Conservation (phyloP, 768 basidiomycete genomes). For the Lentinula lateritia region DNA sequence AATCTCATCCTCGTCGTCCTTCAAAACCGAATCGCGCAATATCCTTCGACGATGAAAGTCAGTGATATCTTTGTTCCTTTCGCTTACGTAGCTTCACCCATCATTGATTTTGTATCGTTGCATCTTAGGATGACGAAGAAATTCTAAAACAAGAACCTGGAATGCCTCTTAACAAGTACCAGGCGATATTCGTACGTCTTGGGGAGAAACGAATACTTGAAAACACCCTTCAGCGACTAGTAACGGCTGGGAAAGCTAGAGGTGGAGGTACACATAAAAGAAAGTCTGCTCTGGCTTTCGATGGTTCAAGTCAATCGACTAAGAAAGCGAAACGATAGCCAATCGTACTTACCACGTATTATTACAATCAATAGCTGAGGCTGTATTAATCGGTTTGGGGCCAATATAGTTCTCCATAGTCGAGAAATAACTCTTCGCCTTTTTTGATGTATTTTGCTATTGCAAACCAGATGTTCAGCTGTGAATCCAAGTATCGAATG, state of each 20-base stretch:
- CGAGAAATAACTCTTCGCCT: conserved; percentile 15
- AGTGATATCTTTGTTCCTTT: conserved; percentile 12
- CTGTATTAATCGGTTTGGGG: neutral
- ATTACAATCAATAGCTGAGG: neutral
- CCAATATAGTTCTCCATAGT: conserved; percentile 18
- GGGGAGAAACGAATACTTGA: conserved; percentile 76
- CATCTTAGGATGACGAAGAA: conserved; percentile 44
- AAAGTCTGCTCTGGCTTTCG: neutral
- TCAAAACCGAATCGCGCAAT: conserved; percentile 43
- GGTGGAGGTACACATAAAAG: neutral
- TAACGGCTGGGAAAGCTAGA: neutral
- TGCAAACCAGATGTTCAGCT: neutral
- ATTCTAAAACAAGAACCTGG: conserved; percentile 22
- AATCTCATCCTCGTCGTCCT: conserved; percentile 45
- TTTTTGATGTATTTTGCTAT: conserved; percentile 11
- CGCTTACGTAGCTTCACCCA: neutral
- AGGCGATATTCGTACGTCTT: conserved; percentile 68
- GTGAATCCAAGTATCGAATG: too few relatives aligned
- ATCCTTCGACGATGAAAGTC: conserved; percentile 58
- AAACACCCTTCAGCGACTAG: neutral
- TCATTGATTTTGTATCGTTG: neutral
- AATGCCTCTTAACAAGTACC: conserved; percentile 36
- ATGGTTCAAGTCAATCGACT: neutral
- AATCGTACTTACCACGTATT: too few relatives aligned
- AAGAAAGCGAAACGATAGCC: conserved; percentile 1